Evolutionary conservation across 495 filamentous ascomycete genomes (phyloP).

Genomic region (Daldinia loculata): DNA sequence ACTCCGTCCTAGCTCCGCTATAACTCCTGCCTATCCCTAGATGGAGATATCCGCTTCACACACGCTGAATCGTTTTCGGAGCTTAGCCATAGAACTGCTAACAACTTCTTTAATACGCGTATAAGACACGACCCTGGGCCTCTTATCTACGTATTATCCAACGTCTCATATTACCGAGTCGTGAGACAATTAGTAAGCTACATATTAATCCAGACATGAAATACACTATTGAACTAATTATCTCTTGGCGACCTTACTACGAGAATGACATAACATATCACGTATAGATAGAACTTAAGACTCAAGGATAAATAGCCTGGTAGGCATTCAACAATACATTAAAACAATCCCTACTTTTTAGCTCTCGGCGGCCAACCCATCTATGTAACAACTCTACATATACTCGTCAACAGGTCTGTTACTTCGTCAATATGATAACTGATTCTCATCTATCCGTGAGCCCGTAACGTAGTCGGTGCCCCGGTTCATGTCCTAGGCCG

Average conservation of each 20-base stretch:
- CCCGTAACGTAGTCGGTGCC: conserved; percentile 44
- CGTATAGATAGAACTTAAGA: background rate
- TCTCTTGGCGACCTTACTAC: background rate
- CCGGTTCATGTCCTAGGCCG: conserved; percentile 44
- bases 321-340: background rate
- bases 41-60: background rate
- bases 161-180: background rate
- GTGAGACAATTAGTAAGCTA: background rate
- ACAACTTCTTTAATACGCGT: no score
- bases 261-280: background rate
- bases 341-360: conserved; percentile 20
- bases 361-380: conserved; percentile 31
- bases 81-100: background rate
- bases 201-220: background rate
- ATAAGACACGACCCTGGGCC: background rate
- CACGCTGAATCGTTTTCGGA: background rate
- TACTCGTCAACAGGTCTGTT: conserved; percentile 25
- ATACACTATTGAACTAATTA: background rate
- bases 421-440: conserved; percentile 18
- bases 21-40: background rate
- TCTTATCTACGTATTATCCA: background rate
- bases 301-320: background rate
- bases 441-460: background rate
- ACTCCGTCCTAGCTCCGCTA: conserved; percentile 25
- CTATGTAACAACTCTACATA: conserved; percentile 36